Conservation (phyloP, 2,329 filamentous ascomycete genomes). For the Epichloe elymi region DNA sequence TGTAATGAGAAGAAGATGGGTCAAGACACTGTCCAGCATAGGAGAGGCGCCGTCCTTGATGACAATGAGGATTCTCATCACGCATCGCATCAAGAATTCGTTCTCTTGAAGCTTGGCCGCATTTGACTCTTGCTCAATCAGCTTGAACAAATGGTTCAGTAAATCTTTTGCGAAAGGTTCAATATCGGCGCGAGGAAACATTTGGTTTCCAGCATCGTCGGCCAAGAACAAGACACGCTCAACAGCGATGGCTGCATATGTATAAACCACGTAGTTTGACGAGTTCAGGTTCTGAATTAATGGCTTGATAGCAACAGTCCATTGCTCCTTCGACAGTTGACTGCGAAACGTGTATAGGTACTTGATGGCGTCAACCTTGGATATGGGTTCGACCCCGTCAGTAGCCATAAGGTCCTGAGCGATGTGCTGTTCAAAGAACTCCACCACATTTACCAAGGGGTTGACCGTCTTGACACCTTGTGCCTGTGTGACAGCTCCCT, state of each 20-base stretch:
- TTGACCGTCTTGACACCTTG: slow-evolving; percentile 90
- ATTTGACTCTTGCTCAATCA: slow-evolving; percentile 74
- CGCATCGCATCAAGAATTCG: slow-evolving; percentile 95
- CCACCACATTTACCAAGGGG: slow-evolving; percentile 71
- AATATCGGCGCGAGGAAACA: slow-evolving; percentile 71
- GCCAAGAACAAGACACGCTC: slow-evolving; percentile 80
- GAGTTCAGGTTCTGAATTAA: slow-evolving; percentile 85
- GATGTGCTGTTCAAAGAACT: slow-evolving; percentile 90
- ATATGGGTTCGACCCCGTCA: slow-evolving; percentile 60
- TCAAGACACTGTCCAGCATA: slow-evolving; percentile 65
- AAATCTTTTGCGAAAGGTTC: slow-evolving; percentile 74
- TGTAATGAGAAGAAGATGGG: slow-evolving; percentile 78
- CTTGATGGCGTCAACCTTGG: slow-evolving; percentile 97
- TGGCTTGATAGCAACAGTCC: slow-evolving; percentile 78
- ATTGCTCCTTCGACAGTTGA: slow-evolving; percentile 82
- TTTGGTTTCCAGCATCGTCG: slow-evolving; percentile 58
- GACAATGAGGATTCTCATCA: slow-evolving; percentile 94
- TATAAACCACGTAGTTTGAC: slow-evolving; percentile 91
- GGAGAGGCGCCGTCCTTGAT: slow-evolving; percentile 69
- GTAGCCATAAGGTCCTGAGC: slow-evolving; percentile 73
- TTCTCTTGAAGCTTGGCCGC: slow-evolving; percentile 96
- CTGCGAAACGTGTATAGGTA: slow-evolving; percentile 95
- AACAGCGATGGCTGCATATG: slow-evolving; percentile 92
- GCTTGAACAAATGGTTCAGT: slow-evolving; percentile 75
- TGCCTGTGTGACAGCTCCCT: slow-evolving; percentile 72